A percentile compares a stretch with the other conserved stretches of the same genome.
These are phyloP conservation scores for Cicer pinnatifidum DNA, from an alignment of 306 rosid genomes.

Conservation along the genomic window DNA sequence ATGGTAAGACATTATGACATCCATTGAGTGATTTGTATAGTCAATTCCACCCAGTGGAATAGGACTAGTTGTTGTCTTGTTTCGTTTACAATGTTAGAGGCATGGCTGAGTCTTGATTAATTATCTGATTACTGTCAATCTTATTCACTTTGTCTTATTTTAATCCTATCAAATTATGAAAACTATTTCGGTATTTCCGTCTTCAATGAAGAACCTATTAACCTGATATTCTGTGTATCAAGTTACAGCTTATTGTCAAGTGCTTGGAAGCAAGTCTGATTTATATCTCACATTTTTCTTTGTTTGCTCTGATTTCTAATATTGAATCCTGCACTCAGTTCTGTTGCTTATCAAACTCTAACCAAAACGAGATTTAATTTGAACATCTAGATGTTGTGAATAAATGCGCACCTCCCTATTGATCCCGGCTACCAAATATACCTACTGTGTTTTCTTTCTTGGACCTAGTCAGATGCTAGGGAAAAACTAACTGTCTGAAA, in stretches of 20 bases:
- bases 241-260: not conserved
- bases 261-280: conserved; percentile 14
- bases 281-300: not conserved
- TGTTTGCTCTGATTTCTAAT: conserved; percentile 32
- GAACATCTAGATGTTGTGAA: conserved; percentile 20
- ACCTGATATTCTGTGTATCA: not conserved
- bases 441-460: conserved; percentile 19
- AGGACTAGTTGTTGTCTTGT: not conserved
- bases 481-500: conserved; percentile 11
- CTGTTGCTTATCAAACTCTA: not conserved
- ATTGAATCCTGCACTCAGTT: conserved; percentile 28
- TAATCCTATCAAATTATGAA: not conserved
- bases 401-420: not conserved
- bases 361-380: conserved; percentile 16
- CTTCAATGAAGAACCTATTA: not conserved
- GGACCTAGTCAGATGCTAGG: conserved; percentile 14
- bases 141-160: not conserved
- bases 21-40: not conserved
- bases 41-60: not conserved
- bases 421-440: conserved; percentile 18
- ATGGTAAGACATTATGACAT: not conserved
- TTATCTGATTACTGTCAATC: not conserved
- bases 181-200: not conserved
- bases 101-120: not conserved
- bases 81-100: not conserved